Percentiles rank a stretch among this genome's conserved stretches.
Evolutionary conservation across 2,329 filamentous ascomycete species (phyloP).

Genomic region (Claviceps fusiformis): DNA sequence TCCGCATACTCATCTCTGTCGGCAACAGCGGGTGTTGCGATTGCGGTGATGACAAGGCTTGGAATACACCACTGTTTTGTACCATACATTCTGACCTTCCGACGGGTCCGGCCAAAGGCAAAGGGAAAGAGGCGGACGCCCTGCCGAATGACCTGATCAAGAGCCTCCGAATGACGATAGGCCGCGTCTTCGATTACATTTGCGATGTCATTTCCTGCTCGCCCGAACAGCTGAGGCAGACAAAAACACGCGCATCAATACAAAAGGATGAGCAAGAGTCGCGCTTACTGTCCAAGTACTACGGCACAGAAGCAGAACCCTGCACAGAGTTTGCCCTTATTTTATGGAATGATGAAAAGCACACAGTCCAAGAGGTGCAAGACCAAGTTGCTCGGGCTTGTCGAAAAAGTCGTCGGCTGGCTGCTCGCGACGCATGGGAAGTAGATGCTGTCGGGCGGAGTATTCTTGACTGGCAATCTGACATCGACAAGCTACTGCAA

Average conservation of each 20-base stretch:
- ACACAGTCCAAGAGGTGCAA: constrained; percentile 81
- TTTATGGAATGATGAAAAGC: constrained; percentile 98
- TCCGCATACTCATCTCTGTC: constrained; percentile 73
- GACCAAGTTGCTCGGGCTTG: constrained; percentile 87
- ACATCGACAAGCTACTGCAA: constrained; percentile 57
- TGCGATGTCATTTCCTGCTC: constrained; percentile 97
- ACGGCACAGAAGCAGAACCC: constrained; percentile 42
- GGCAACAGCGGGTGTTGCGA: constrained; percentile 96
- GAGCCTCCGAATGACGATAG: constrained; percentile 74
- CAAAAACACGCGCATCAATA: constrained; percentile 74
- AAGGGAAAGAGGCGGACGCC: constrained; percentile 43
- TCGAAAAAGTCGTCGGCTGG: constrained; percentile 54
- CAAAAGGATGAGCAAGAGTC: constrained; percentile 69
- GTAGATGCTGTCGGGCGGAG: constrained; percentile 81
- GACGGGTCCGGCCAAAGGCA: constrained; percentile 40
- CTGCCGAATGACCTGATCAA: constrained; percentile 64
- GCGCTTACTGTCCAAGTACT: constrained; percentile 54
- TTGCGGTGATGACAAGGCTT: constrained; percentile 91
- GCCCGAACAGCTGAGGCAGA: constrained; percentile 79
- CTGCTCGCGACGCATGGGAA: constrained; percentile 65
- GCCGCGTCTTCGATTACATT: constrained; percentile 79
- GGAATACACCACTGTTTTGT: constrained; percentile 76
- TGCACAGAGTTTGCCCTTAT: constrained; percentile 63
- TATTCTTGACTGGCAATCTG: constrained; percentile 61
- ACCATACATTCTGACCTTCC: constrained; percentile 68